These are phyloP conservation scores for Rhizophagus sp. DNA, from an alignment of 192 early-diverging fungal species.

Conservation along the genomic window DNA sequence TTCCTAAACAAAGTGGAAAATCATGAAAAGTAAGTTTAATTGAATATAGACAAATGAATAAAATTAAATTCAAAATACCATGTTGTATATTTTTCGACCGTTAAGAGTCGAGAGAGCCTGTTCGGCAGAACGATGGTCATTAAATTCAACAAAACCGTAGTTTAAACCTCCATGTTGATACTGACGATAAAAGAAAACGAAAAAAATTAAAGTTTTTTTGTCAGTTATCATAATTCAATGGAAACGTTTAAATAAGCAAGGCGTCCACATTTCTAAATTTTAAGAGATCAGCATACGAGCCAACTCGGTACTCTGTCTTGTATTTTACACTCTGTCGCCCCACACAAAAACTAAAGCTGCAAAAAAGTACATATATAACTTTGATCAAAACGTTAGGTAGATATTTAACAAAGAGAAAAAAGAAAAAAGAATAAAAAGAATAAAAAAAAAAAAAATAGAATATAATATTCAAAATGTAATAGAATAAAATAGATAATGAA, in stretches of 20 bases:
- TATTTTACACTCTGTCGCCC: neutral
- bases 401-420: neutral
- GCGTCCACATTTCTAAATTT: constrained; percentile 1
- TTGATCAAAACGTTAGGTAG: neutral
- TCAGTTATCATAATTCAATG: neutral
- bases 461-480: neutral
- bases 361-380: neutral
- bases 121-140: constrained; percentile 70
- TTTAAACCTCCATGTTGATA: constrained; percentile 70
- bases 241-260: constrained; percentile 2
- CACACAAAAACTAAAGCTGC: neutral
- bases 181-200: constrained; percentile 33
- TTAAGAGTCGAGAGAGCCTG: constrained; percentile 71
- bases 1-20: constrained; percentile 43
- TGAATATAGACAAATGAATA: neutral
- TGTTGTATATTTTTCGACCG: constrained; percentile 63
- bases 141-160: constrained; percentile 90
- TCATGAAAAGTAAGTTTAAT: neutral
- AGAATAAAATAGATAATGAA: neutral
- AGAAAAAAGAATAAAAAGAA: neutral
- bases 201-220: constrained; percentile 4
- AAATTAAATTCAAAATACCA: constrained; percentile 44
- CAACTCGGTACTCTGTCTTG: constrained; percentile 7
- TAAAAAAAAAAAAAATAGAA: neutral
- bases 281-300: constrained; percentile 25